phyloP scores from a whole-genome alignment of 495 filamentous ascomycete species.

The Penicillium argentinense region DNA sequence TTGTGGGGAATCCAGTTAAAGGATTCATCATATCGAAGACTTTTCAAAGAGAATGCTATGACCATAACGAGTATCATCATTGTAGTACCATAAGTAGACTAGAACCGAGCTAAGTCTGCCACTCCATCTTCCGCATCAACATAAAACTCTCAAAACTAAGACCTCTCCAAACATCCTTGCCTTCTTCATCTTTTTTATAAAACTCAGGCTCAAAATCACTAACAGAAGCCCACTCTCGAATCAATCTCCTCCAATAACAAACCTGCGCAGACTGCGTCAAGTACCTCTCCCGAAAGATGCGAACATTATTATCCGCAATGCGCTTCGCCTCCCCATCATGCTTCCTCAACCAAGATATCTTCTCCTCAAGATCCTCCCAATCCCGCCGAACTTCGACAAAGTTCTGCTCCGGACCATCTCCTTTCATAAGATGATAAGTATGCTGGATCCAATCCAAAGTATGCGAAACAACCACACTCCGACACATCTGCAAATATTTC shows the following conservation, averaged over 20 bases:
- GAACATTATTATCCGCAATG: slow-evolving; percentile 45
- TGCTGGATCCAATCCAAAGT: slow-evolving; percentile 17
- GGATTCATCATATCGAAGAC: too few relatives aligned
- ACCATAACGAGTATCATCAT: too few relatives aligned
- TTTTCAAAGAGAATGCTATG: too few relatives aligned
- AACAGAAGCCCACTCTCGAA: slow-evolving; percentile 32
- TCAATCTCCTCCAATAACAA: slow-evolving; percentile 49
- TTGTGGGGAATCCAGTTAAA: too few relatives aligned
- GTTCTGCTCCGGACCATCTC: slow-evolving; percentile 46
- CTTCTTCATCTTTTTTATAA: slow-evolving; percentile 17
- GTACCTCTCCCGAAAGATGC: slow-evolving; percentile 45
- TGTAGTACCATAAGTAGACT: too few relatives aligned
- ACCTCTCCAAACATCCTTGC: slow-evolving; percentile 18
- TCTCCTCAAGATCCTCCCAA: slow-evolving; percentile 42
- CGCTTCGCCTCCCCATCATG: slow-evolving; percentile 38
- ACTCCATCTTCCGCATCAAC: slow-evolving; percentile 12
- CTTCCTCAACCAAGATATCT: slow-evolving; percentile 34
- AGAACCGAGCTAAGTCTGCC: slow-evolving; percentile 17
- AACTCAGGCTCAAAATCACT: slow-evolving; percentile 20
- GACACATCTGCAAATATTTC: slow-evolving; percentile 50
- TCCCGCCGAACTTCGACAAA: slow-evolving; percentile 49
- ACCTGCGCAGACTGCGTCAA: slow-evolving; percentile 48
- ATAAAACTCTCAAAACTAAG: slow-evolving; percentile 19
- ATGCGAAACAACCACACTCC: slow-evolving; percentile 41
- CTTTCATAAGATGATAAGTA: slow-evolving; percentile 9